phyloP scores from a whole-genome alignment of 2,329 filamentous ascomycete genomes.

The Hypoxylon sp. region DNA sequence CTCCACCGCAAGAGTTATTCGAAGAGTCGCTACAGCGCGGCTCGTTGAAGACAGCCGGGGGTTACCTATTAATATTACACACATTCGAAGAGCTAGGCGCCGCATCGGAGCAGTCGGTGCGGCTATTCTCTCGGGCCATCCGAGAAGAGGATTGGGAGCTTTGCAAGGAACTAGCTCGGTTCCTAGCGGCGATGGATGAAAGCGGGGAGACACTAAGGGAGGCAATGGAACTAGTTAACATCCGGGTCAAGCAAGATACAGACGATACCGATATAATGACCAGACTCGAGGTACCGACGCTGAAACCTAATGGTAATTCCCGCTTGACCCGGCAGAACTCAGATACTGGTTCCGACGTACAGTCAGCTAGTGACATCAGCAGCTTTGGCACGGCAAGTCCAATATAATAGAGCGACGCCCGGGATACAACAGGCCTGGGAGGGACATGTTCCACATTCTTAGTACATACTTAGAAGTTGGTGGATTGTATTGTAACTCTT shows the following conservation, averaged over 20 bases:
- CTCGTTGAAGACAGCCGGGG: constrained; percentile 92
- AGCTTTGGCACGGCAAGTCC: constrained; percentile 54
- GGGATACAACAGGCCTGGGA: constrained; percentile 28
- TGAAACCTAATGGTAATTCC: constrained; percentile 49
- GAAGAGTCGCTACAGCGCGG: constrained; percentile 90
- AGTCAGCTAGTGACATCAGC: constrained; percentile 52
- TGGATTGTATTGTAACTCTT: constrained; percentile 27
- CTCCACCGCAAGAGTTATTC: constrained; percentile 91
- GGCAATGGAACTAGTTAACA: constrained; percentile 75
- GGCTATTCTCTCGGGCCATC: constrained; percentile 85
- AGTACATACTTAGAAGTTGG: constrained; percentile 27
- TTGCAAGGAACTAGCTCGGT: constrained; percentile 94
- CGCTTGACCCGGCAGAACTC: constrained; percentile 51
- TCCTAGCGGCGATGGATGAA: constrained; percentile 92
- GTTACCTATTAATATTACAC: constrained; percentile 95
- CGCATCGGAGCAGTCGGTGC: constrained; percentile 82
- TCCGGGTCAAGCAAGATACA: constrained; percentile 56
- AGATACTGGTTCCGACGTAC: constrained; percentile 52
- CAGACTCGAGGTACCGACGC: constrained; percentile 54
- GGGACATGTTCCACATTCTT: constrained; percentile 13
- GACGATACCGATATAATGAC: constrained; percentile 53
- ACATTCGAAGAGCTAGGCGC: constrained; percentile 80
- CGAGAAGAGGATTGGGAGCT: constrained; percentile 93
- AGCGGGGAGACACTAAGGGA: constrained; percentile 83
- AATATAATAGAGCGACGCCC: constrained; percentile 40